phyloP scores from a whole-genome alignment of 2,329 filamentous ascomycete genomes.

The Hortaea sp. region DNA sequence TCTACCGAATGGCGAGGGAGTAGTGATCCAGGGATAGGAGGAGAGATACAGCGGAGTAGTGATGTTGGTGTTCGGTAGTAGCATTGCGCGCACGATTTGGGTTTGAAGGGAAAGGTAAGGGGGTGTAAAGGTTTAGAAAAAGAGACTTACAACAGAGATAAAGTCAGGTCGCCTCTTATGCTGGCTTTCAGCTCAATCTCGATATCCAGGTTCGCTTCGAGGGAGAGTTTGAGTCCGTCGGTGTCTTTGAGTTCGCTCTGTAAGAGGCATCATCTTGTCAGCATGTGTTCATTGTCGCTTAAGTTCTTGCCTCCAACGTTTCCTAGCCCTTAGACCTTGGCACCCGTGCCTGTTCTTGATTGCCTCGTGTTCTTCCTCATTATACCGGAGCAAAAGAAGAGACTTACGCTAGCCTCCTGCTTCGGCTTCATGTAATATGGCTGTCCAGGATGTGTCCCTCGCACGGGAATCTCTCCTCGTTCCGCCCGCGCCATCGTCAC shows the following conservation, averaged over 20 bases:
- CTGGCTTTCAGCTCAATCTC: slow-evolving; percentile 79
- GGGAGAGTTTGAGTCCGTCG: slow-evolving; percentile 59
- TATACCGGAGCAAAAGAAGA: neutral
- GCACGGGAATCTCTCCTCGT: slow-evolving; percentile 46
- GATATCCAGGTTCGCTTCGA: slow-evolving; percentile 72
- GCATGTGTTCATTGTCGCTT: too few relatives aligned
- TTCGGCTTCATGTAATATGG: slow-evolving; percentile 29
- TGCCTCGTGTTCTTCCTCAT: too few relatives aligned
- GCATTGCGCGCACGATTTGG: neutral
- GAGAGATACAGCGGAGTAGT: too few relatives aligned
- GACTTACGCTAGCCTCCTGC: slow-evolving; percentile 12
- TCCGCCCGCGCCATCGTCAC: slow-evolving; percentile 45
- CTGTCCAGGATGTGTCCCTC: slow-evolving; percentile 42
- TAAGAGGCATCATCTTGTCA: too few relatives aligned
- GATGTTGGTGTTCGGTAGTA: neutral
- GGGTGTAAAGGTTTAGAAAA: neutral
- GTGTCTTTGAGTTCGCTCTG: slow-evolving; percentile 37
- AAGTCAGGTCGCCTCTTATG: slow-evolving; percentile 73
- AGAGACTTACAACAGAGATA: slow-evolving; percentile 61
- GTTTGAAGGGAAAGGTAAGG: neutral
- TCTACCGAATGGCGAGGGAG: too few relatives aligned
- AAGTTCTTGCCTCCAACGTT: too few relatives aligned
- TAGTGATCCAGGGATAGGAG: too few relatives aligned
- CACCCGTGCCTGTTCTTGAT: too few relatives aligned
- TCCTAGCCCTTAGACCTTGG: too few relatives aligned